Base-by-base conservation (phyloP, 1,284 basidiomycete species). In the Cryptococcus sp. region DNA sequence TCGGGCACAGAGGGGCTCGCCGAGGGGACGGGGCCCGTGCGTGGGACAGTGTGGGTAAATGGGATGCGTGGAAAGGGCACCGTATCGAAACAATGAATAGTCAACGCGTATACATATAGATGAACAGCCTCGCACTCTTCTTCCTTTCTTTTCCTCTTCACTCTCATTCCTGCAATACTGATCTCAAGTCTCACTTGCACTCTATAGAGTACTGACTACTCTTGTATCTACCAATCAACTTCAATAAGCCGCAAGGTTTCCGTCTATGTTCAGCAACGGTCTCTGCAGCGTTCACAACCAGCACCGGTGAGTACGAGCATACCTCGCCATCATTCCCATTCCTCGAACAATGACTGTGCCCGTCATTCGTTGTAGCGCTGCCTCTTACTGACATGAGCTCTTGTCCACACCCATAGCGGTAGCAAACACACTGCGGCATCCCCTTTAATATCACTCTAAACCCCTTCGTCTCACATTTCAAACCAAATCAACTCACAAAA, bases 391-490 rank as follows among this genome's bases (percentile, higher is more conserved):
- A 48, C 47, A 38, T 37, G 29, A 34, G 29, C 29, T 4, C 8
- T 34, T 34, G 82, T 55, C 80, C 79, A 68, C 51, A 41, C 43
- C 52, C 62, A 67, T 57, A 76, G 78, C 70, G 78, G 76, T 72
- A 67, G 70, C 66, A 74, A 76, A 59, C 79, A 79, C 74, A 78
- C 75, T 59, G 67, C 76, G 66, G 78, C 79, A 44, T 62, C 74
- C 52, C 73, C 74, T 63, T 66, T 73, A 74, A 55, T 61, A 55
- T 39, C 54, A 37, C 60, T 63, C 61, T 74, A 77, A 75, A 29
- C 54, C 60, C 64, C 50, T 53, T 46, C 47, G 52, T 47, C 50
- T 52, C 40, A 39, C 54, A 54, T 29, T 26, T 52, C 55, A 40
- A 29, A 43, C 48, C 23, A 58, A 50, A 61, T 51, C 46, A 39